These are phyloP conservation scores for Hypoxylon intermedium DNA, from an alignment of 495 filamentous ascomycete species.

Conservation along the genomic window DNA sequence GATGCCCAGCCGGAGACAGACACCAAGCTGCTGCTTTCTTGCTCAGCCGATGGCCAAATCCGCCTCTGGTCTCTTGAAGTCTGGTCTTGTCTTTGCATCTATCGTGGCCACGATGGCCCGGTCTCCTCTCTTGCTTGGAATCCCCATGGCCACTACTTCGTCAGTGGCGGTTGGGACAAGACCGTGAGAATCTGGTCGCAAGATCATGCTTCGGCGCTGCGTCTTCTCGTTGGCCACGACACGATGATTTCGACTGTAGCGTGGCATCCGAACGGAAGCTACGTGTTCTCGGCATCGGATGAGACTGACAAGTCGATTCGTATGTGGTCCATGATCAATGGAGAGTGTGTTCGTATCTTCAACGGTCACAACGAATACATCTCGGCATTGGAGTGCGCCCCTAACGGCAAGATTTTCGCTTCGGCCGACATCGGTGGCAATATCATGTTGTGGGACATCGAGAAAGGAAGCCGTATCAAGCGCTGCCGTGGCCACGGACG, in stretches of 20 bases:
- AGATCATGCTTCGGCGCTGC: constrained; percentile 86
- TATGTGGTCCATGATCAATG: constrained; percentile 93
- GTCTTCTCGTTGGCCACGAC: constrained; percentile 91
- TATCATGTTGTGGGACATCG: constrained; percentile 93
- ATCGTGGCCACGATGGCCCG: constrained; percentile 87
- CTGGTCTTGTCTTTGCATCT: constrained; percentile 89
- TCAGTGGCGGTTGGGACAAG: constrained; percentile 83
- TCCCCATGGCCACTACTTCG: constrained; percentile 96
- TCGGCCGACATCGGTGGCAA: constrained; percentile 84
- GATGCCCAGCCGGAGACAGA: constrained; percentile 64
- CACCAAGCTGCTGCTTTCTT: constrained; percentile 80
- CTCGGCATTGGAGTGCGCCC: constrained; percentile 81
- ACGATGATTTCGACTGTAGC: constrained; percentile 81
- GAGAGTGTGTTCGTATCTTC: constrained; percentile 87
- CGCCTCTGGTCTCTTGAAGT: constrained; percentile 91
- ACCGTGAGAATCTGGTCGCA: constrained; percentile 90
- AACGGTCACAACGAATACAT: constrained; percentile 87
- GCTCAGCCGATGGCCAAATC: constrained; percentile 83
- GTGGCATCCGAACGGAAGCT: constrained; percentile 92
- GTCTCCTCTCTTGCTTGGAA: constrained; percentile 89
- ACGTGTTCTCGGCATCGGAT: constrained; percentile 86
- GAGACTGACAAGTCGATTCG: constrained; percentile 85
- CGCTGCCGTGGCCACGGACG: constrained; percentile 92
- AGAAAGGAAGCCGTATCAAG: constrained; percentile 81
- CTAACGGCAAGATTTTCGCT: constrained; percentile 85